Conservation (phyloP, 1,284 basidiomycete genomes). For the Trichosporon coremiiforme region DNA sequence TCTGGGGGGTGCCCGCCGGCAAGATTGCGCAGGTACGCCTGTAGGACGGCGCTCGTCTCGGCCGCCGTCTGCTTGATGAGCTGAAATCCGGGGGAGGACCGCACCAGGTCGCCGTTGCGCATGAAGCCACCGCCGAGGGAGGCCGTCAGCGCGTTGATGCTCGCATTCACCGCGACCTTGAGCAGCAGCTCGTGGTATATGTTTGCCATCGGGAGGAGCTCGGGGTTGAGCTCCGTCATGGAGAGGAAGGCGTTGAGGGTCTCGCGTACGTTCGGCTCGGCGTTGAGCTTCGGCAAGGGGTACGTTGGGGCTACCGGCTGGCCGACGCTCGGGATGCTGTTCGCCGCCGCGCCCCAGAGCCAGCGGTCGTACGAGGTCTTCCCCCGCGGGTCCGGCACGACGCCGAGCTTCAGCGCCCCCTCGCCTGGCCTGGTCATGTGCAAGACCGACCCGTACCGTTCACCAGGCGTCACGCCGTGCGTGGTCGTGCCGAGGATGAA, state of each 20-base stretch:
- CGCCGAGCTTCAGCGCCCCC: conserved; percentile 74
- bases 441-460: conserved; percentile 18
- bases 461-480: conserved; percentile 63
- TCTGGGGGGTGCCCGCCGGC: conserved; percentile 37
- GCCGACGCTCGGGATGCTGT: conserved; percentile 27
- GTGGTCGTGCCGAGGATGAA: conserved; percentile 83
- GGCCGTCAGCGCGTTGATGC: conserved; percentile 86
- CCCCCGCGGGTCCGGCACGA: conserved; percentile 69
- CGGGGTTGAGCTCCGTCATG: conserved; percentile 63
- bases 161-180: conserved; percentile 82
- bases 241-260: conserved; percentile 69
- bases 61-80: conserved; percentile 65
- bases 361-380: conserved; percentile 42
- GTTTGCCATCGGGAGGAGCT: conserved; percentile 70
- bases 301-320: conserved; percentile 37
- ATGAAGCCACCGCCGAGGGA: conserved; percentile 66
- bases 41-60: conserved; percentile 64
- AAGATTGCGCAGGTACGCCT: conserved; percentile 57
- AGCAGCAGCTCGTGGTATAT: conserved; percentile 73
- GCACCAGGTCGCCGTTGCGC: conserved; percentile 73
- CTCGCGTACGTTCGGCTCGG: conserved; percentile 64
- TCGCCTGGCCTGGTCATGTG: conserved; percentile 63
- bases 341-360: conserved; percentile 35
- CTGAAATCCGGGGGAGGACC: conserved; percentile 56
- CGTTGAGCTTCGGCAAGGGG: conserved; percentile 43